These are phyloP conservation scores for Trichophyton equinum DNA, from an alignment of 2,329 filamentous ascomycete genomes.

Conservation along the genomic window DNA sequence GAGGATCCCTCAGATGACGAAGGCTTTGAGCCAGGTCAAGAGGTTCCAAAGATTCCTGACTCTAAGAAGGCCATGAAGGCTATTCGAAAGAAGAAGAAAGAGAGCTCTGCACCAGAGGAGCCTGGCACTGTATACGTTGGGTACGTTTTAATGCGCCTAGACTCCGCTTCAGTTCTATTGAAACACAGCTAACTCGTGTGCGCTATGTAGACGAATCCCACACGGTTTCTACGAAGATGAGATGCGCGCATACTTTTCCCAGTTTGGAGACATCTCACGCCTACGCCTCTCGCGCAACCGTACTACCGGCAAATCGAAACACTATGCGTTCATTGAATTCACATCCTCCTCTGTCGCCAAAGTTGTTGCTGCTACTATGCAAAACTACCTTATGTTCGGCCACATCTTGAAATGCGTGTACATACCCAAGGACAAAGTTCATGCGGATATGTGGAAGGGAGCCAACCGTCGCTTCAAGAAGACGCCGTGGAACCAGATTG, in stretches of 20 bases:
- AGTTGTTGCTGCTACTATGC: conserved; percentile 90
- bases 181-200: conserved; percentile 10
- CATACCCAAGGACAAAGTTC: conserved; percentile 63
- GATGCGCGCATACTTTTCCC: conserved; percentile 84
- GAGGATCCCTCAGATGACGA: conserved; percentile 36
- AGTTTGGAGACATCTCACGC: conserved; percentile 72
- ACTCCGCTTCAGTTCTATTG: too few relatives aligned
- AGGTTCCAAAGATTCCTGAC: conserved; percentile 33
- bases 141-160: conserved; percentile 23
- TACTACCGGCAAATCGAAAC: conserved; percentile 79
- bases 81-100: conserved; percentile 40
- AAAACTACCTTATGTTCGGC: conserved; percentile 91
- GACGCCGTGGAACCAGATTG: conserved; percentile 78
- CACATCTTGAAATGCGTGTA: conserved; percentile 83
- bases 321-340: conserved; percentile 94
- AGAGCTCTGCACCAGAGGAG: conserved; percentile 27
- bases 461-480: conserved; percentile 82
- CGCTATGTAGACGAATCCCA: conserved; percentile 52
- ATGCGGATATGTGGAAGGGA: conserved; percentile 75
- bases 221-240: conserved; percentile 96
- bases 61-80: conserved; percentile 38
- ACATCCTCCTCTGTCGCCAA: conserved; percentile 62
- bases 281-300: conserved; percentile 83
- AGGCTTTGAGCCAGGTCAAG: conserved; percentile 34
- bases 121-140: conserved; percentile 81